Evolutionary conservation across 768 basidiomycete species (phyloP).

Genomic region (Auricularia sp.): DNA sequence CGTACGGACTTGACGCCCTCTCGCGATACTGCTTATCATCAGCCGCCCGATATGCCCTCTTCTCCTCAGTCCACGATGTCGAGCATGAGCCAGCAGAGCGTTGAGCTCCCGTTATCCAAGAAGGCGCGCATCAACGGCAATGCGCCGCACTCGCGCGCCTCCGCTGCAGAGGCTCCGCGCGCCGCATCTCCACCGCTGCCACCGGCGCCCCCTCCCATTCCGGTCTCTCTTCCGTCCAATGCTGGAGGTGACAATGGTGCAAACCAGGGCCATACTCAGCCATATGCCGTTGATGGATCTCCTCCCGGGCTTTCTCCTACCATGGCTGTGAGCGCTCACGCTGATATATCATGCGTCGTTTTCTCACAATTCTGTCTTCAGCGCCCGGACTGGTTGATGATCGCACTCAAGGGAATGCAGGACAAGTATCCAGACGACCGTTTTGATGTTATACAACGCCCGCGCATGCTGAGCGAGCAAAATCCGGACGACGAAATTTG

Average conservation of each 20-base stretch:
- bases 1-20: constrained; percentile 23
- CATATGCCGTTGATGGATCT: not conserved
- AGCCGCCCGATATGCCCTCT: not conserved
- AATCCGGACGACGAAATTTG: constrained; percentile 28
- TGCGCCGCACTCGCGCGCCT: not conserved
- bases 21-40: not conserved
- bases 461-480: constrained; percentile 42
- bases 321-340: not conserved
- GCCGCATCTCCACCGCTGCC: not conserved
- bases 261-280: not conserved
- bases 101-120: constrained; percentile 13
- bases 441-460: constrained; percentile 67
- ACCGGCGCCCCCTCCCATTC: constrained; percentile 3
- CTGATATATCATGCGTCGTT: too few species aligned
- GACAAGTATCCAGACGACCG: constrained; percentile 67
- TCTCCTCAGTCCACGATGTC: constrained; percentile 1
- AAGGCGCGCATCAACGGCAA: not conserved
- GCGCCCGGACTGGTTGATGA: constrained; percentile 63
- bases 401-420: constrained; percentile 58
- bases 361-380: constrained; percentile 11
- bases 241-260: not conserved
- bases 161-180: not conserved
- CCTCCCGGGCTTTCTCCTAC: not conserved
- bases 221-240: constrained; percentile 2
- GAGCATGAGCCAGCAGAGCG: not conserved